Evolutionary conservation across 768 basidiomycete species (phyloP).

Genomic region (Thelephora aurantiotincta): DNA sequence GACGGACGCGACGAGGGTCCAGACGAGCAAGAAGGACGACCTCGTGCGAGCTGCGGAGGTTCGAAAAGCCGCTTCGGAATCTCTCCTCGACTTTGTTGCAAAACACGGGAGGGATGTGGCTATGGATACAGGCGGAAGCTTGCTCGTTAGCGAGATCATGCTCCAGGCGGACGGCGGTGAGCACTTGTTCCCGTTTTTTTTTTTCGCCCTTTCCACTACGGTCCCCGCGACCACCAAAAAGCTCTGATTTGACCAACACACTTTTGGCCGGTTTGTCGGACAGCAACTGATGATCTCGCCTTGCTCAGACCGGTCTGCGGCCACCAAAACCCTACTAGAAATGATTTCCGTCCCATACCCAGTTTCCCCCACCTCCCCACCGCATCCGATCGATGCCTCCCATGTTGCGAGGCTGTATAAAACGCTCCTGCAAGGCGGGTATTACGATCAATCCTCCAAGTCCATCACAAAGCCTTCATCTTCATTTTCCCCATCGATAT

Average conservation of each 20-base stretch:
- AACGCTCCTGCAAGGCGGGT: conserved; percentile 80
- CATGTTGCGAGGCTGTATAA: conserved; percentile 82
- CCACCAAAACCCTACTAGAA: conserved; percentile 44
- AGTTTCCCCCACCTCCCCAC: conserved; percentile 28
- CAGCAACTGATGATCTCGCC: background rate
- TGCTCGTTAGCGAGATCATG: conserved; percentile 73
- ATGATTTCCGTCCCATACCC: conserved; percentile 45
- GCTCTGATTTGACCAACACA: no score
- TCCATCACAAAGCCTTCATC: conserved; percentile 32
- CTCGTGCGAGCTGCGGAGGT: conserved; percentile 55
- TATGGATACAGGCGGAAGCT: conserved; percentile 65
- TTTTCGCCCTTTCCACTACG: background rate
- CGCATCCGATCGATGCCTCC: conserved; percentile 69
- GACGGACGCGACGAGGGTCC: conserved; percentile 50
- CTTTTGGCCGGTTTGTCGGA: no score
- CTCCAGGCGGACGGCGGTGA: conserved; percentile 75
- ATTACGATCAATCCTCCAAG: conserved; percentile 54
- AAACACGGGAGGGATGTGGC: conserved; percentile 46
- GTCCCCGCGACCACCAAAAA: no score
- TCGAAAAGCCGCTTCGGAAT: conserved; percentile 56
- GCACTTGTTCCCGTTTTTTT: conserved; percentile 11
- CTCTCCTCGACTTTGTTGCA: conserved; percentile 55
- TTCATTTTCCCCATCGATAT: conserved; percentile 41
- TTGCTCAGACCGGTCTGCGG: conserved; percentile 51
- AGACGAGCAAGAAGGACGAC: conserved; percentile 77